A percentile compares a stretch with the other conserved stretches of the same genome.
These are phyloP conservation scores for Phialemoniopsis sp. DNA, from an alignment of 2,329 filamentous ascomycete genomes.

Conservation along the genomic window DNA sequence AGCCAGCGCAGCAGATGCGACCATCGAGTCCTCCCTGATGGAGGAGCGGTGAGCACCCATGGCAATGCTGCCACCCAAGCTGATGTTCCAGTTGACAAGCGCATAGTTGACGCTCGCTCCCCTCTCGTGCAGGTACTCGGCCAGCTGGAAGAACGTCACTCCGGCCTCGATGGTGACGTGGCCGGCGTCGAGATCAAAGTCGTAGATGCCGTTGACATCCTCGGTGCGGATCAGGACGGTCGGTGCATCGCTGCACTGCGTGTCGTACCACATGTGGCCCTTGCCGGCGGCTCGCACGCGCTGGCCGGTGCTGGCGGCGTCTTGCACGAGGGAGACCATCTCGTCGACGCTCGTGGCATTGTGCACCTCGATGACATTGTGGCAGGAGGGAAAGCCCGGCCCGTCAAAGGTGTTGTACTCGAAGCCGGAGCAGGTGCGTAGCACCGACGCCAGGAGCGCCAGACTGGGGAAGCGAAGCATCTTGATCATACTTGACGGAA, in stretches of 20 bases:
- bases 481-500: no score
- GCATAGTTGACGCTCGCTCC: conserved; percentile 44
- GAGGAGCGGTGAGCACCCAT: conserved; percentile 48
- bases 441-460: no score
- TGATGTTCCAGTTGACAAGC: conserved; percentile 51
- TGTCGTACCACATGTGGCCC: conserved; percentile 51
- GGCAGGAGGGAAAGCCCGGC: conserved; percentile 39
- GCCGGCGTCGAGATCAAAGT: conserved; percentile 36
- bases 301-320: conserved; percentile 29
- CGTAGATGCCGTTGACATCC: conserved; percentile 59
- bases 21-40: conserved; percentile 42
- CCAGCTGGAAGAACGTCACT: conserved; percentile 47
- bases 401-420: conserved; percentile 47
- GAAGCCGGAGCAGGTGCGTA: conserved; percentile 2
- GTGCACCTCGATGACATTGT: conserved; percentile 38
- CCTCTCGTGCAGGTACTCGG: conserved; percentile 41
- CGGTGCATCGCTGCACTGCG: conserved; percentile 44
- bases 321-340: conserved; percentile 31
- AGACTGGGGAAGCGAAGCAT: no score
- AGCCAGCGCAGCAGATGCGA: conserved; percentile 41
- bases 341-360: conserved; percentile 40
- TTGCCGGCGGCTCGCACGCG: conserved; percentile 43
- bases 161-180: conserved; percentile 45
- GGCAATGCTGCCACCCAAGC: conserved; percentile 42
- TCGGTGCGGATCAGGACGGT: conserved; percentile 45